Evolutionary conservation across 805 yeast species (phyloP).

Genomic region (Candida vaughaniae): DNA sequence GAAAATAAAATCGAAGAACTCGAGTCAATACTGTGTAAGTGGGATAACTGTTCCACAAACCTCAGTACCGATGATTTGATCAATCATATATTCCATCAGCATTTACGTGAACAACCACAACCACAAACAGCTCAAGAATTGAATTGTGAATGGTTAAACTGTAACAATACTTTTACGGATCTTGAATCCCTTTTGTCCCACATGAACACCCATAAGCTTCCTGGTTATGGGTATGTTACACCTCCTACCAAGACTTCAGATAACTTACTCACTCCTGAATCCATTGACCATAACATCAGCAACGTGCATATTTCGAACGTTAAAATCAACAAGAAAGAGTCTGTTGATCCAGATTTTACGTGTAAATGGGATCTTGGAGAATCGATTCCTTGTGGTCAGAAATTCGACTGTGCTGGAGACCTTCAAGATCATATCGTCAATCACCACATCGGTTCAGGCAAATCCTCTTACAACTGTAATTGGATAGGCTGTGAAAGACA

Average conservation of each 20-base stretch:
- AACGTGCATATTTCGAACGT: slow-evolving; percentile 32
- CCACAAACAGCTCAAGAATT: slow-evolving; percentile 14
- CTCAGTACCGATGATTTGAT: slow-evolving; percentile 34
- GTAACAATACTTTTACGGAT: slow-evolving; percentile 57
- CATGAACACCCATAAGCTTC: slow-evolving; percentile 34
- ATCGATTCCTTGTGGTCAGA: slow-evolving; percentile 46
- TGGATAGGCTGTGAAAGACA: slow-evolving; percentile 80
- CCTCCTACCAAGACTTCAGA: neutral
- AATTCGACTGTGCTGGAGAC: slow-evolving; percentile 54
- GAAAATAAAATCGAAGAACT: slow-evolving; percentile 6
- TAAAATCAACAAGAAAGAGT: slow-evolving; percentile 4
- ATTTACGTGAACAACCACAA: slow-evolving; percentile 46
- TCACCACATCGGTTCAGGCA: slow-evolving; percentile 73
- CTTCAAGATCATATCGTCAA: slow-evolving; percentile 69
- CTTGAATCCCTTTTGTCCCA: slow-evolving; percentile 59
- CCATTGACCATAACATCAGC: slow-evolving; percentile 3
- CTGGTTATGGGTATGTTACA: neutral
- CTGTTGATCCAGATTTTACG: slow-evolving; percentile 28
- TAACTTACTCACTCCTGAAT: slow-evolving; percentile 7
- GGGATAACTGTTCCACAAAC: slow-evolving; percentile 60
- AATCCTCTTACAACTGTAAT: slow-evolving; percentile 63
- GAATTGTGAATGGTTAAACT: slow-evolving; percentile 76
- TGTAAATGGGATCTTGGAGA: slow-evolving; percentile 46
- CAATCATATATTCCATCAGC: slow-evolving; percentile 45
- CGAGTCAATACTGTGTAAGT: slow-evolving; percentile 47